Evolutionary conservation across 139 green algal genomes (phyloP).

Genomic region (Picochlorum sp.): DNA sequence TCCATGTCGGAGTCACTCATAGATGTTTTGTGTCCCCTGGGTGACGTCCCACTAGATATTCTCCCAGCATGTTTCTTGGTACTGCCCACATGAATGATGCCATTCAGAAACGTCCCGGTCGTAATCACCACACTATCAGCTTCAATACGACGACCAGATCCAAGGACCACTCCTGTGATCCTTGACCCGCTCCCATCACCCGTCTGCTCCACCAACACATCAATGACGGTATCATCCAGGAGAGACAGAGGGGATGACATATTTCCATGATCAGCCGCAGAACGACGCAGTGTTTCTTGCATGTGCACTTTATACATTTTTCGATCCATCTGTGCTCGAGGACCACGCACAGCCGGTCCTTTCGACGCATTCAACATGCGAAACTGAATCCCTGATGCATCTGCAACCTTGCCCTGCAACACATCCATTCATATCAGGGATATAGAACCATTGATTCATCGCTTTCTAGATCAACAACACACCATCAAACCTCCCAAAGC

Average conservation of each 20-base stretch:
- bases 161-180: constrained; percentile 26
- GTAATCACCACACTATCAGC: constrained; percentile 39
- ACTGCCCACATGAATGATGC: constrained; percentile 44
- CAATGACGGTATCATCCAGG: constrained; percentile 37
- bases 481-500: constrained; percentile 51
- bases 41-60: constrained; percentile 21
- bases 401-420: constrained; percentile 21
- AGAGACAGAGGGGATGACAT: constrained; percentile 7
- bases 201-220: constrained; percentile 27
- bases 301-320: constrained; percentile 42
- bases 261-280: no score
- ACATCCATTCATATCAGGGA: constrained; percentile 12
- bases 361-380: constrained; percentile 49
- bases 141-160: constrained; percentile 24
- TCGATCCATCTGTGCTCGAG: constrained; percentile 54
- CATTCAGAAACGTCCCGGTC: constrained; percentile 47
- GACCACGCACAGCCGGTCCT: constrained; percentile 44
- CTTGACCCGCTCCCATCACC: not conserved
- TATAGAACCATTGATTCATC: not conserved
- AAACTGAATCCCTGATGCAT: constrained; percentile 51
- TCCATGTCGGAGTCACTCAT: constrained; percentile 20
- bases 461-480: not conserved
- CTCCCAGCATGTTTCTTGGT: constrained; percentile 27
- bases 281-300: constrained; percentile 13
- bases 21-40: constrained; percentile 1